Evolutionary conservation across 306 rosid species (phyloP).

Genomic region (Nissolia schottii): DNA sequence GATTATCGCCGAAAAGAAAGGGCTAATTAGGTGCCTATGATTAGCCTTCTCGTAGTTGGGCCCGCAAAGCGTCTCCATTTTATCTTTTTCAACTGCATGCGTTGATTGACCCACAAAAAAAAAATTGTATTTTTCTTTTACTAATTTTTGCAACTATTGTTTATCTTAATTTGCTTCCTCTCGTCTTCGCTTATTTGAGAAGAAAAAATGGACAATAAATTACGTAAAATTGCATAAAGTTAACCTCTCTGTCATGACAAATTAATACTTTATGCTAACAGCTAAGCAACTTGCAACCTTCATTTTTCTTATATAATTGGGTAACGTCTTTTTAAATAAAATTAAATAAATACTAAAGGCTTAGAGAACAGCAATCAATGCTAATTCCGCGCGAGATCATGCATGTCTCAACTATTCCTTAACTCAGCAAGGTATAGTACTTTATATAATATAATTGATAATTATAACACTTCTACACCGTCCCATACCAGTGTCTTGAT

Average conservation of each 20-base stretch:
- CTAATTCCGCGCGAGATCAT: slow-evolving; percentile 15
- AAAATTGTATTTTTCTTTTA: not conserved
- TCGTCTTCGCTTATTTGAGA: not conserved
- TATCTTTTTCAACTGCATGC: not conserved
- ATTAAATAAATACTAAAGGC: not conserved
- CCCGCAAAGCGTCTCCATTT: not conserved
- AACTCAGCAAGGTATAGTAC: not conserved
- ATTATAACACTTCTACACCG: not conserved
- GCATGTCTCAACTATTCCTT: not conserved
- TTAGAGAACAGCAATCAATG: slow-evolving; percentile 5
- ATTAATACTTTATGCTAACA: not conserved
- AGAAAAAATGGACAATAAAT: not conserved
- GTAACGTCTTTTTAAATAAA: not conserved
- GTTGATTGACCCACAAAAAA: too few relatives aligned
- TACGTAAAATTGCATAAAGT: not conserved
- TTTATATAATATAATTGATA: not conserved
- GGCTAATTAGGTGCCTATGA: not conserved
- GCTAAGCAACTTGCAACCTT: not conserved
- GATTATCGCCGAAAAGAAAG: slow-evolving; percentile 19
- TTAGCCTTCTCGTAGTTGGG: not conserved
- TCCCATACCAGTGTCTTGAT: not conserved
- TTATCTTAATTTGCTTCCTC: not conserved
- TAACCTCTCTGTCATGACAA: not conserved
- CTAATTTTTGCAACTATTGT: not conserved
- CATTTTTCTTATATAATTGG: not conserved